Conservation (phyloP, 2,329 filamentous ascomycete genomes). For the Penicillium capsulatum region DNA sequence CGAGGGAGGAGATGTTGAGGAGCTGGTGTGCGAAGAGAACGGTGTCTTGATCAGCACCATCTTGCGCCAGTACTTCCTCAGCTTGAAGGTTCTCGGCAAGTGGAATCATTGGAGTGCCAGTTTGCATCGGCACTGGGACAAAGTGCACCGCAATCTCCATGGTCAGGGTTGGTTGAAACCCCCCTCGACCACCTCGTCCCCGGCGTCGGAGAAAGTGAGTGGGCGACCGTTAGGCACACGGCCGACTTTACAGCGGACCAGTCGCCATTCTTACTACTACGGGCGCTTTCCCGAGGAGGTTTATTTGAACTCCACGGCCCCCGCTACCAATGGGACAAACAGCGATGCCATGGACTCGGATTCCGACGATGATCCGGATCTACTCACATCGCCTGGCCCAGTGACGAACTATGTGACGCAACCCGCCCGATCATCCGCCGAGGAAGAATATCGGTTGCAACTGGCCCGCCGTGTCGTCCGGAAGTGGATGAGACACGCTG, state of each 20-base stretch:
- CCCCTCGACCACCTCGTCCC: conserved; percentile 32
- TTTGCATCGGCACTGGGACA: conserved; percentile 61
- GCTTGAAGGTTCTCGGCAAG: conserved; percentile 70
- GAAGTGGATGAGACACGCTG: conserved; percentile 69
- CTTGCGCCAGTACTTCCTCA: conserved; percentile 87
- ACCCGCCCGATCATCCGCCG: conserved; percentile 40
- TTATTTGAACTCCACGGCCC: not conserved
- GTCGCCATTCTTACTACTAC: conserved; percentile 26
- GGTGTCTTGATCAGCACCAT: conserved; percentile 82
- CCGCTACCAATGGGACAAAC: conserved; percentile 18
- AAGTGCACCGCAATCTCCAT: conserved; percentile 60
- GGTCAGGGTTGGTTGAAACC: conserved; percentile 49
- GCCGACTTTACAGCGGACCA: conserved; percentile 22
- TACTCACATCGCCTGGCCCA: conserved; percentile 33
- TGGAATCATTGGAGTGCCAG: conserved; percentile 69
- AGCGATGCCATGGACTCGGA: conserved; percentile 40
- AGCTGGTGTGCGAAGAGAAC: conserved; percentile 79
- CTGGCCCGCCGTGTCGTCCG: conserved; percentile 65
- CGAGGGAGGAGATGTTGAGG: conserved; percentile 71
- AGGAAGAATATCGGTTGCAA: conserved; percentile 54
- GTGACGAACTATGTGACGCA: conserved; percentile 38
- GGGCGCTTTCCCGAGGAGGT: conserved; percentile 28
- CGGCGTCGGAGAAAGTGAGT: conserved; percentile 25
- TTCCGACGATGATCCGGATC: conserved; percentile 40
- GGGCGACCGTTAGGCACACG: conserved; percentile 11